These are phyloP conservation scores for Colletotrichum nymphaeae DNA, from an alignment of 2,329 filamentous ascomycete genomes.

Conservation along the genomic window DNA sequence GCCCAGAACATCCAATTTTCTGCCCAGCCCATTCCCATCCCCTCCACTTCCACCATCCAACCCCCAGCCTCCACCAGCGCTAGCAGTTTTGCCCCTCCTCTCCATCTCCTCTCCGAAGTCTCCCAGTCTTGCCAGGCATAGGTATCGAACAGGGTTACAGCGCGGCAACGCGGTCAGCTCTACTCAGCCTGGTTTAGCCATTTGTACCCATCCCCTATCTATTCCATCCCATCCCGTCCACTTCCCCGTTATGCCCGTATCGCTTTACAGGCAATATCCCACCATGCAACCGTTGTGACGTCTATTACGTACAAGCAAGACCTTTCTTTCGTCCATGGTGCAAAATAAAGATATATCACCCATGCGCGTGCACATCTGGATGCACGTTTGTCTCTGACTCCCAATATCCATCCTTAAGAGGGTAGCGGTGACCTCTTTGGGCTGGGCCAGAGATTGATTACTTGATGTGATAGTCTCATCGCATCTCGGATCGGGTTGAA, in stretches of 20 bases:
- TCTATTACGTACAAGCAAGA: constrained; percentile 32
- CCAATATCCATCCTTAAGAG: neutral
- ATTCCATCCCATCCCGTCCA: neutral
- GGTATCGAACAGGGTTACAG: neutral
- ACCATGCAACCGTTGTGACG: neutral
- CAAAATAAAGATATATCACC: neutral
- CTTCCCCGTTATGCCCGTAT: neutral
- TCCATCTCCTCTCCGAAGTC: neutral
- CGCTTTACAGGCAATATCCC: constrained; percentile 27
- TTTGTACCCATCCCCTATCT: constrained; percentile 1
- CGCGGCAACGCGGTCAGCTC: neutral
- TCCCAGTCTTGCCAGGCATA: neutral
- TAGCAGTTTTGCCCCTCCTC: neutral
- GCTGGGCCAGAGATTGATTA: neutral
- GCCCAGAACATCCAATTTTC: neutral
- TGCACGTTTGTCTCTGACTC: neutral
- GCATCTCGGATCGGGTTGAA: neutral
- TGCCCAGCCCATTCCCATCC: too few relatives aligned
- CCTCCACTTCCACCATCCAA: neutral
- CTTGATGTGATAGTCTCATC: neutral
- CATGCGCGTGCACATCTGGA: neutral
- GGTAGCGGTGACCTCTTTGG: too few relatives aligned
- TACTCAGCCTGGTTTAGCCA: neutral
- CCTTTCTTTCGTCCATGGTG: neutral
- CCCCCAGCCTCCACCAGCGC: neutral